phyloP scores from a whole-genome alignment of 345 rosid species.

The Schrenkiella parvula region DNA sequence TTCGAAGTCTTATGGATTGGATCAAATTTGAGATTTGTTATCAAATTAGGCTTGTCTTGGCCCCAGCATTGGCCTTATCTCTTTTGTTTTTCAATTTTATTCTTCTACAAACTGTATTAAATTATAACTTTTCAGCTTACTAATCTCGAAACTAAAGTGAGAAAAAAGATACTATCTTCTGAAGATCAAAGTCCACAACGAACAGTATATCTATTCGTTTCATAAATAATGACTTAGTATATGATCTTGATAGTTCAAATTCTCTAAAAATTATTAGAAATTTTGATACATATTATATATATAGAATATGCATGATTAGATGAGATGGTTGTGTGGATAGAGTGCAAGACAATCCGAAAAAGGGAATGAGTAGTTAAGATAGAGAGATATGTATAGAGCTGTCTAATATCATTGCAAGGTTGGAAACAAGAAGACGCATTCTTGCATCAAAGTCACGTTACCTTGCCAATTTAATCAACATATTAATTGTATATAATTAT shows the following conservation, averaged over 20 bases:
- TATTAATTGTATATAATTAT: neutral
- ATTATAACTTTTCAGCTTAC: neutral
- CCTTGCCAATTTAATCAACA: conserved; percentile 26
- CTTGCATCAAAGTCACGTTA: conserved; percentile 36
- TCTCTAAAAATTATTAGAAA: neutral
- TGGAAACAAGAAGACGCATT: conserved; percentile 34
- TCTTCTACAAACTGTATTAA: neutral
- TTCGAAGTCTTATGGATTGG: neutral
- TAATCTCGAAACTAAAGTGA: neutral
- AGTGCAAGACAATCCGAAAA: conserved; percentile 22
- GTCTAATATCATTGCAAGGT: conserved; percentile 31
- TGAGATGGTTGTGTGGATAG: conserved; percentile 29
- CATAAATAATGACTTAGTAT: neutral
- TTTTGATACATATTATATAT: neutral
- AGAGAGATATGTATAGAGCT: conserved; percentile 20
- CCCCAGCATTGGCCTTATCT: conserved; percentile 32
- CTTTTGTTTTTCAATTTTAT: neutral
- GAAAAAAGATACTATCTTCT: neutral
- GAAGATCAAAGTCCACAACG: neutral
- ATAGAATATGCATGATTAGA: conserved; percentile 6
- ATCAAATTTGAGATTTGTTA: conserved; percentile 13
- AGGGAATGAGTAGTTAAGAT: conserved; percentile 23
- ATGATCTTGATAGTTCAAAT: neutral
- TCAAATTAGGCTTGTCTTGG: conserved; percentile 24
- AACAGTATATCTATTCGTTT: neutral